Conservation (phyloP, 2,329 filamentous ascomycete genomes). For the Paraconiothyrium sp. region DNA sequence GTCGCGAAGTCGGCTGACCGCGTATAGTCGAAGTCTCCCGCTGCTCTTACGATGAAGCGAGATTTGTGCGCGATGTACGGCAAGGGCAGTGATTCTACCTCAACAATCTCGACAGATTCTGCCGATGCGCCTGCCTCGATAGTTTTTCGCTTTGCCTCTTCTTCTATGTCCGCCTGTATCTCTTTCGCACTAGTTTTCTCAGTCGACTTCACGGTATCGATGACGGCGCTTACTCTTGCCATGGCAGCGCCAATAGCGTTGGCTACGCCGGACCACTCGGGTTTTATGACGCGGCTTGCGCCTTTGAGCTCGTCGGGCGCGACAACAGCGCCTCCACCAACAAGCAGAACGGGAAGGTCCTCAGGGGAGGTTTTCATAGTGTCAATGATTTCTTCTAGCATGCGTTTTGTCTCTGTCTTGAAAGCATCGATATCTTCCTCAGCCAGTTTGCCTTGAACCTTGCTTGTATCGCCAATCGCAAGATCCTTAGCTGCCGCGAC, state of each 20-base stretch:
- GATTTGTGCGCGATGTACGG: slow-evolving; percentile 64
- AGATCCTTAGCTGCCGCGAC: slow-evolving; percentile 50
- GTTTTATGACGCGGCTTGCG: slow-evolving; percentile 66
- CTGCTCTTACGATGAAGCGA: slow-evolving; percentile 64
- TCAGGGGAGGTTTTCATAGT: slow-evolving; percentile 70
- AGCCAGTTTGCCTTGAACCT: slow-evolving; percentile 47
- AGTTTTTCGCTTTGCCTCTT: slow-evolving; percentile 51
- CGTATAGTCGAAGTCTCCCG: slow-evolving; percentile 59
- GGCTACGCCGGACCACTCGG: slow-evolving; percentile 67
- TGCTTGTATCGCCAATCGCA: slow-evolving; percentile 55
- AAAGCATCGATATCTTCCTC: slow-evolving; percentile 52
- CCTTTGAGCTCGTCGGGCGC: slow-evolving; percentile 65
- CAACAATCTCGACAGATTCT: slow-evolving; percentile 43
- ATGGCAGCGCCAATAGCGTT: slow-evolving; percentile 73
- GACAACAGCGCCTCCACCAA: slow-evolving; percentile 70
- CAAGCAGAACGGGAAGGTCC: slow-evolving; percentile 68
- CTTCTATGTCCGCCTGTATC: slow-evolving; percentile 48
- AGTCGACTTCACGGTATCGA: slow-evolving; percentile 53
- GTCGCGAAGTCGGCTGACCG: slow-evolving; percentile 41
- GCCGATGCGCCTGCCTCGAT: slow-evolving; percentile 49
- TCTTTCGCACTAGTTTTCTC: slow-evolving; percentile 46
- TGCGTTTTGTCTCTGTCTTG: slow-evolving; percentile 56
- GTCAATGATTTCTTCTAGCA: slow-evolving; percentile 67
- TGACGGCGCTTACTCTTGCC: slow-evolving; percentile 63
- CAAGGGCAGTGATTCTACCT: slow-evolving; percentile 62